Percentiles rank a stretch among this genome's conserved stretches.
phyloP scores from a whole-genome alignment of 2,329 filamentous ascomycete genomes.

The Cordyceps militaris region DNA sequence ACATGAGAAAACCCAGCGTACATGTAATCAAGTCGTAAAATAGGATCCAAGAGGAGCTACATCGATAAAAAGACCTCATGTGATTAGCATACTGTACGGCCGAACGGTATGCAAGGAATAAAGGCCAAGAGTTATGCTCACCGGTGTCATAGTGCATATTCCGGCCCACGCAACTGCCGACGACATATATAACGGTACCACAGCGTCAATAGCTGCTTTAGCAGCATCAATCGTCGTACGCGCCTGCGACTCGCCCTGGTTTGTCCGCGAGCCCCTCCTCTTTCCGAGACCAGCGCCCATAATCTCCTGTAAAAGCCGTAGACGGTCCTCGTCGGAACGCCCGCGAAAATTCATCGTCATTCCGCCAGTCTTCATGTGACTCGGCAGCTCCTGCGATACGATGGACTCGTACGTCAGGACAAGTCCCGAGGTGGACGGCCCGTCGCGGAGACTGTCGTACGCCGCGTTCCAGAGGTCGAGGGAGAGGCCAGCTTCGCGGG shows the following conservation, averaged over 20 bases:
- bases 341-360: slow-evolving; percentile 20
- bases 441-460: slow-evolving; percentile 27
- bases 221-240: slow-evolving; percentile 23
- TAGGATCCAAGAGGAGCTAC: slow-evolving; percentile 30
- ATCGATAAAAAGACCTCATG: background rate
- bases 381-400: slow-evolving; percentile 28
- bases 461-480: slow-evolving; percentile 29
- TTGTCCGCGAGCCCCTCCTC: slow-evolving; percentile 20
- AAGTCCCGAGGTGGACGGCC: slow-evolving; percentile 23
- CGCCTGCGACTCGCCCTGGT: slow-evolving; percentile 22
- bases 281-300: slow-evolving; percentile 24
- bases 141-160: slow-evolving; percentile 31
- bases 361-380: slow-evolving; percentile 24
- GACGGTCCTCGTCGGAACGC: slow-evolving; percentile 20
- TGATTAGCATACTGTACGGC: background rate
- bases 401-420: slow-evolving; percentile 31
- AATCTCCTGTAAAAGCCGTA: slow-evolving; percentile 25
- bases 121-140: slow-evolving; percentile 16
- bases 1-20: slow-evolving; percentile 25
- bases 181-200: slow-evolving; percentile 22
- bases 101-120: background rate
- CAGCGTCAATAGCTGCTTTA: slow-evolving; percentile 21
- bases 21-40: slow-evolving; percentile 26
- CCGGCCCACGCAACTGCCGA: slow-evolving; percentile 30
- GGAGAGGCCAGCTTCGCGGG: slow-evolving; percentile 17